Base-by-base conservation (phyloP, 2,329 filamentous ascomycete species). In the Talaromyces verruculosus region DNA sequence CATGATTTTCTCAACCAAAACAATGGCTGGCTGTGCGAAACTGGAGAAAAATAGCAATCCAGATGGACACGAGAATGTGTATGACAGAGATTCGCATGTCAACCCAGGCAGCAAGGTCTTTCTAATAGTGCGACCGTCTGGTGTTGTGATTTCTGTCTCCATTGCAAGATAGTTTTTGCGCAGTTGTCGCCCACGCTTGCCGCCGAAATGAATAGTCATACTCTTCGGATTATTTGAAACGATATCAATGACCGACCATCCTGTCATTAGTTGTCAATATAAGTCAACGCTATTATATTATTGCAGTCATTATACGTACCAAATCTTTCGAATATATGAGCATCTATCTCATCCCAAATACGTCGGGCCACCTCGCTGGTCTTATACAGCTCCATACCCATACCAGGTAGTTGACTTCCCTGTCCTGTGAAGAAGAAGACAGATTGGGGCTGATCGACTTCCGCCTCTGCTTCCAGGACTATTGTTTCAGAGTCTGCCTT, bases 71-170 rank as follows among this genome's bases (percentile, higher is more conserved):
- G 91, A 88, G 85, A 98, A 99, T 1, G 95, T 99, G 85, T 99
- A 98, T 0, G 91, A 97, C 5, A 91, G 91, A 2, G 94, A 97
- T 76, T 85, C 89, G 81, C 98, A 93, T 73, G 90, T 87, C 73
- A 99, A 93, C 74, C 96, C 93, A 84, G 98, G 98, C 87, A 99
- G 99, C 76, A 99, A 98, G 81, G 94, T 96, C 85, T 99, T 95
- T 0, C 95, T 97, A 82, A 97, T 97, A 83, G 96, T 93, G 43
- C 87, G 88, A 28, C 95, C 95, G 77, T 99, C 94, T 59, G 57
- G 57, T 41, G 57, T 59, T 17, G 37, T 25, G n/a, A 59, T 59
- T 6, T 59, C 57, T 8, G 57, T 59, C 58, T 94, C 98, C 95
- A 99, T 98, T 67, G 94, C 89, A 91, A 98, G 98, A 84, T 99